Conservation (phyloP, 106 monocot genomes). For the Chionographis japonica region DNA sequence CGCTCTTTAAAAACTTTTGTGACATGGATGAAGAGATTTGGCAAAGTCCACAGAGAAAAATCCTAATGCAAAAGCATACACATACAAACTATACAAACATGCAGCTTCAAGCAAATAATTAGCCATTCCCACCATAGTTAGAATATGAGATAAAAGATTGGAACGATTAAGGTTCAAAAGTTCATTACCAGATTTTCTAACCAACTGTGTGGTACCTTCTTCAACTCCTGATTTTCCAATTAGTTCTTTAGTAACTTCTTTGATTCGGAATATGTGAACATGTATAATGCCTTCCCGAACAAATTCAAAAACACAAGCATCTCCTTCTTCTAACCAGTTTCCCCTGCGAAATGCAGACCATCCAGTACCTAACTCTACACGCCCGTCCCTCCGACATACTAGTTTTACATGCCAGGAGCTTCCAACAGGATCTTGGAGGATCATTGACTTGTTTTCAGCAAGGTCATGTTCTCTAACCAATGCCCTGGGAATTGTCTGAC, state of each 20-base stretch:
- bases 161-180: not conserved
- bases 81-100: no score
- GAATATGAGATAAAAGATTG: no score
- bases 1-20: no score
- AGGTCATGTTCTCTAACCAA: slow-evolving; percentile 7
- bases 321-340: slow-evolving; percentile 6
- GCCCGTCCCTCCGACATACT: slow-evolving; percentile 9
- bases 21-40: no score
- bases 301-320: slow-evolving; percentile 11
- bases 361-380: slow-evolving; percentile 6
- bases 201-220: not conserved
- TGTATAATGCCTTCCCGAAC: slow-evolving; percentile 8
- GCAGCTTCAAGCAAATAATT: no score
- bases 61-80: no score
- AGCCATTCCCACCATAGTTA: no score
- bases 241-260: not conserved
- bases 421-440: slow-evolving; percentile 7
- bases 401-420: slow-evolving; percentile 4
- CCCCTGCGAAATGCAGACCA: slow-evolving; percentile 1
- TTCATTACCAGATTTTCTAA: not conserved
- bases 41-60: no score
- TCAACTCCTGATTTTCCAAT: no score
- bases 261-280: slow-evolving; percentile 11
- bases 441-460: slow-evolving; percentile 1
- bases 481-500: slow-evolving; percentile 6